phyloP scores from a whole-genome alignment of 805 yeast species.

The Candida multigemmis region DNA sequence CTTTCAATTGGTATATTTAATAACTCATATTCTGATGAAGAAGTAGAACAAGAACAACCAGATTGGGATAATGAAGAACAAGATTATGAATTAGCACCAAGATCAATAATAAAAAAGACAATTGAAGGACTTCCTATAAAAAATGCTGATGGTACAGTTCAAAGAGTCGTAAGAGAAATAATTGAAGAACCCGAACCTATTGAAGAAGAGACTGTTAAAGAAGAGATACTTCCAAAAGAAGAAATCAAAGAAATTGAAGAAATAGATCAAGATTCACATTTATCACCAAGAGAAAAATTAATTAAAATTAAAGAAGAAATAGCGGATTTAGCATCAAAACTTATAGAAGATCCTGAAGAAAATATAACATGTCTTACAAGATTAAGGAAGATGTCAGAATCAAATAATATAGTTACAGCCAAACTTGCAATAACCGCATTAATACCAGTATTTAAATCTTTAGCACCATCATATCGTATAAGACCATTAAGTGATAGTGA shows the following conservation, averaged over 20 bases:
- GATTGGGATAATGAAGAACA: conserved; percentile 71
- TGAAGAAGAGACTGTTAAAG: conserved; percentile 10
- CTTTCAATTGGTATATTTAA: conserved; percentile 4
- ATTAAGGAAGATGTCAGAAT: conserved; percentile 59
- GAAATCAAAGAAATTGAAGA: conserved; percentile 15
- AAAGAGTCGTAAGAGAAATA: conserved; percentile 45
- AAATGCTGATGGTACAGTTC: conserved; percentile 60
- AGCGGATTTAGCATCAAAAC: conserved; percentile 67
- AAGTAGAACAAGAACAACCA: conserved; percentile 1
- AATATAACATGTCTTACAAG: conserved; percentile 57
- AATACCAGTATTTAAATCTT: conserved; percentile 73
- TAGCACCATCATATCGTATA: conserved; percentile 83
- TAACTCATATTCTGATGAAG: conserved; percentile 1
- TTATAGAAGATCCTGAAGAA: conserved; percentile 88
- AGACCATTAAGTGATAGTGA: conserved; percentile 78
- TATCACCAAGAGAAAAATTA: conserved; percentile 45
- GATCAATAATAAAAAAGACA: conserved; percentile 39
- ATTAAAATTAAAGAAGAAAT: conserved; percentile 68
- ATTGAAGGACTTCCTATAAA: conserved; percentile 79
- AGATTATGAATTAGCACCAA: conserved; percentile 69
- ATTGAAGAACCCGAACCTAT: conserved; percentile 12
- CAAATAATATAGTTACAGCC: conserved; percentile 55
- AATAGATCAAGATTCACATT: conserved; percentile 37
- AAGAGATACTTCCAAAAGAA: conserved; percentile 6
- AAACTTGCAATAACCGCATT: conserved; percentile 71